Percentiles rank a stretch among this genome's conserved stretches.
phyloP scores from a whole-genome alignment of 2,329 filamentous ascomycete genomes.

The Penicillium sp. region DNA sequence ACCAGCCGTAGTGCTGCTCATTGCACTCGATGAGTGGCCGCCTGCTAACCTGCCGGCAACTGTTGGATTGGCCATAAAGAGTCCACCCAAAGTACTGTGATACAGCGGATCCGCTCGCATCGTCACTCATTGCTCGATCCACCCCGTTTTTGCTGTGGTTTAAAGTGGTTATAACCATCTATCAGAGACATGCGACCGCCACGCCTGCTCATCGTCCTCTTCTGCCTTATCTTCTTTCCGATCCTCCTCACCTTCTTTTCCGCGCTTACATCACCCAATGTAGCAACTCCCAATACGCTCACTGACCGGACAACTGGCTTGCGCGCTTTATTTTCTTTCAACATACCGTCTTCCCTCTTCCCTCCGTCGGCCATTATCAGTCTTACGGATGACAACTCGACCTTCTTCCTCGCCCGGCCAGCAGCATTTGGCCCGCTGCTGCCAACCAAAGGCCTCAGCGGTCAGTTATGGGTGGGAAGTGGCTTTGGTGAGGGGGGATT shows the following conservation, averaged over 20 bases:
- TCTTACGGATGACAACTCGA: constrained; percentile 96
- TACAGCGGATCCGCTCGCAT: constrained; percentile 18
- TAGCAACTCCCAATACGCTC: constrained; percentile 37
- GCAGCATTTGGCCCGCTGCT: constrained; percentile 87
- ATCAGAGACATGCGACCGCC: constrained; percentile 45
- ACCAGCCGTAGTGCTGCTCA: constrained; percentile 21
- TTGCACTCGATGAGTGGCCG: constrained; percentile 35
- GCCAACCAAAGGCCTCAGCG: constrained; percentile 73
- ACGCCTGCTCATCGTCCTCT: constrained; percentile 46
- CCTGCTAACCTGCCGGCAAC: constrained; percentile 29
- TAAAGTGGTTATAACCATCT: not conserved
- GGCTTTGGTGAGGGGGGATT: constrained; percentile 74
- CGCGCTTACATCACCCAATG: constrained; percentile 40
- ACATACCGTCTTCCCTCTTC: constrained; percentile 79
- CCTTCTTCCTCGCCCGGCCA: constrained; percentile 88
- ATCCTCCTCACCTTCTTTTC: constrained; percentile 49
- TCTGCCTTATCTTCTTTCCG: constrained; percentile 48
- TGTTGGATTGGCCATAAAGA: constrained; percentile 34
- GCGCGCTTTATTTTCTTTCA: constrained; percentile 65
- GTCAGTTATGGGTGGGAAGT: constrained; percentile 88
- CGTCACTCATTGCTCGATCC: constrained; percentile 11
- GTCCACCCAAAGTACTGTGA: constrained; percentile 16
- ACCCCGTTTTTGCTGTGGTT: not conserved
- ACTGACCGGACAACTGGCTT: constrained; percentile 48
- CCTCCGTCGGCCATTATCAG: constrained; percentile 94